Conservation (phyloP, 768 basidiomycete species). For the Boletus rex-veris region DNA sequence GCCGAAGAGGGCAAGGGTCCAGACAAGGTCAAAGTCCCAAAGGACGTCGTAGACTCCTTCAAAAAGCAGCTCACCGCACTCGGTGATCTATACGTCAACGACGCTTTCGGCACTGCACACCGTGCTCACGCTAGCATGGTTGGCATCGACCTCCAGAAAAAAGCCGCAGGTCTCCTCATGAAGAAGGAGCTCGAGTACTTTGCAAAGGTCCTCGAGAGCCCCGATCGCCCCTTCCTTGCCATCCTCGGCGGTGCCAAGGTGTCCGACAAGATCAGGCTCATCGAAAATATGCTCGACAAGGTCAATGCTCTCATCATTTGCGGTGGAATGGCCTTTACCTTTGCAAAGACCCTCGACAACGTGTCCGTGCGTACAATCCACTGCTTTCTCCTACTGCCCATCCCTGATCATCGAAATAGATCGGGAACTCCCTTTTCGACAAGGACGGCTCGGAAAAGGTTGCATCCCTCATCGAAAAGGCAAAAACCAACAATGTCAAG, state of each 20-base stretch:
- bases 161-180: slow-evolving; percentile 94
- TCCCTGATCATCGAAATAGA: slow-evolving; percentile 39
- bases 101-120: slow-evolving; percentile 98
- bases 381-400: not conserved
- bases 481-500: slow-evolving; percentile 87
- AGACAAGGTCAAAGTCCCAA: slow-evolving; percentile 93
- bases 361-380: slow-evolving; percentile 50
- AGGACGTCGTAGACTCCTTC: slow-evolving; percentile 76
- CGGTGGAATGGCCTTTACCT: slow-evolving; percentile 99
- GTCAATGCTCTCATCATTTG: slow-evolving; percentile 95
- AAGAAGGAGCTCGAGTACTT: slow-evolving; percentile 99
- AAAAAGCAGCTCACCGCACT: slow-evolving; percentile 83
- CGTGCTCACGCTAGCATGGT: slow-evolving; percentile 99
- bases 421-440: slow-evolving; percentile 94
- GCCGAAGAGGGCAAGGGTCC: slow-evolving; percentile 98
- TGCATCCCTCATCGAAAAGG: slow-evolving; percentile 78
- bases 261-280: slow-evolving; percentile 97
- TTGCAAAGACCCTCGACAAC: slow-evolving; percentile 89
- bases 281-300: slow-evolving; percentile 99
- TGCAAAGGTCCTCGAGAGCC: slow-evolving; percentile 93
- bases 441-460: slow-evolving; percentile 86
- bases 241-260: slow-evolving; percentile 99
- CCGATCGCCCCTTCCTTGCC: slow-evolving; percentile 94
- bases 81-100: slow-evolving; percentile 97
- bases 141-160: slow-evolving; percentile 86